phyloP scores from a whole-genome alignment of 495 filamentous ascomycete species.

The Penicillium nucicola region DNA sequence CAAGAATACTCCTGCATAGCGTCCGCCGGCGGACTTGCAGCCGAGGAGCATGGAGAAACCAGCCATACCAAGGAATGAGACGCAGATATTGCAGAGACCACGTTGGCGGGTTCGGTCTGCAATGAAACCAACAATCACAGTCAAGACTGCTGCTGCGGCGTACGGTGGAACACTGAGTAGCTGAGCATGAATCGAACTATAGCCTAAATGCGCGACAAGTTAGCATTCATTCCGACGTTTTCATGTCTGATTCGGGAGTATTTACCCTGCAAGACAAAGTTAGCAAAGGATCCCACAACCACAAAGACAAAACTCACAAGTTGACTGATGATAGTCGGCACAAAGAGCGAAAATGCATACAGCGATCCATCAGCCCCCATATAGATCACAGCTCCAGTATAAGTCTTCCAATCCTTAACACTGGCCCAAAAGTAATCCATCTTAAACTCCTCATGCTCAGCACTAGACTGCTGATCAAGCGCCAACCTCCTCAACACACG shows the following conservation, averaged over 20 bases:
- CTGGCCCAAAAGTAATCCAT: slow-evolving; percentile 72
- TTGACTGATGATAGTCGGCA: slow-evolving; percentile 77
- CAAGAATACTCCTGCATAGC: slow-evolving; percentile 83
- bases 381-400: slow-evolving; percentile 69
- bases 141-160: slow-evolving; percentile 74
- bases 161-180: slow-evolving; percentile 88
- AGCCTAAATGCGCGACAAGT: slow-evolving; percentile 49
- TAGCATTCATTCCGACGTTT: neutral
- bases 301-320: slow-evolving; percentile 27
- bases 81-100: slow-evolving; percentile 76
- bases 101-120: slow-evolving; percentile 77
- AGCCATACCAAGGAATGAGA: slow-evolving; percentile 66
- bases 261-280: slow-evolving; percentile 21
- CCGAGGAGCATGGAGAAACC: slow-evolving; percentile 79
- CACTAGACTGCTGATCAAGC: slow-evolving; percentile 72
- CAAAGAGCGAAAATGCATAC: slow-evolving; percentile 88
- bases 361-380: slow-evolving; percentile 71
- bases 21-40: slow-evolving; percentile 54
- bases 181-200: slow-evolving; percentile 66
- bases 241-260: neutral
- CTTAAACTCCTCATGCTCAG: slow-evolving; percentile 76
- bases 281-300: slow-evolving; percentile 25
- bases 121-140: slow-evolving; percentile 70
- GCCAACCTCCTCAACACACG: slow-evolving; percentile 73
- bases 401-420: slow-evolving; percentile 87